Evolutionary conservation across 2,329 filamentous ascomycete genomes (phyloP).

Genomic region (Arthroderma sp.): DNA sequence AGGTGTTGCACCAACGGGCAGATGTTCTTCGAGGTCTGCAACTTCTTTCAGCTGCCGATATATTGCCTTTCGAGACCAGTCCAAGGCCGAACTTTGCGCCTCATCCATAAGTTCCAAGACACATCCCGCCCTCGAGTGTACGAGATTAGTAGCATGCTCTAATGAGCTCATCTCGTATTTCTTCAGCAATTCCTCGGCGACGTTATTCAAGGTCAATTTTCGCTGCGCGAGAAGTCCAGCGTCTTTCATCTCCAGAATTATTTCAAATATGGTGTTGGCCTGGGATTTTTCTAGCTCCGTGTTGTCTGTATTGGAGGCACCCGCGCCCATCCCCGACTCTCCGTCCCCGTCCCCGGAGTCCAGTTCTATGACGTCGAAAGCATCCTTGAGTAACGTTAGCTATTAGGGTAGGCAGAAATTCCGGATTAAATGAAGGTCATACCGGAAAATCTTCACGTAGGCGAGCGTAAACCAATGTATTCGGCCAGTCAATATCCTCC

Average conservation of each 20-base stretch:
- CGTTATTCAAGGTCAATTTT: conserved; percentile 28
- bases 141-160: conserved; percentile 28
- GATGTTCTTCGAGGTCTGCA: conserved; percentile 20
- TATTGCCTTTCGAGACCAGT: conserved; percentile 33
- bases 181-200: conserved; percentile 23
- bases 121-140: conserved; percentile 23
- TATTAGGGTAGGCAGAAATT: not conserved
- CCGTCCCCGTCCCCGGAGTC: conserved; percentile 9
- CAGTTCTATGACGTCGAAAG: not conserved
- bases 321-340: not conserved
- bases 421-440: conserved; percentile 10
- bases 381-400: conserved; percentile 3
- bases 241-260: conserved; percentile 30
- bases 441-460: conserved; percentile 34
- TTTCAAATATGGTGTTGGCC: conserved; percentile 27
- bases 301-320: conserved; percentile 2
- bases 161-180: conserved; percentile 25
- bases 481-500: conserved; percentile 35
- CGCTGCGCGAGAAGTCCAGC: conserved; percentile 32
- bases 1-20: conserved; percentile 24
- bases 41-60: conserved; percentile 31
- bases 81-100: conserved; percentile 25
- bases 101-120: conserved; percentile 29
- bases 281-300: conserved; percentile 23
- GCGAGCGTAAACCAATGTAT: conserved; percentile 34